Percentiles rank a stretch among this genome's conserved stretches.
Conservation (phyloP, 1,139 yeast genomes). For the Lodderomyces elongisporus region DNA sequence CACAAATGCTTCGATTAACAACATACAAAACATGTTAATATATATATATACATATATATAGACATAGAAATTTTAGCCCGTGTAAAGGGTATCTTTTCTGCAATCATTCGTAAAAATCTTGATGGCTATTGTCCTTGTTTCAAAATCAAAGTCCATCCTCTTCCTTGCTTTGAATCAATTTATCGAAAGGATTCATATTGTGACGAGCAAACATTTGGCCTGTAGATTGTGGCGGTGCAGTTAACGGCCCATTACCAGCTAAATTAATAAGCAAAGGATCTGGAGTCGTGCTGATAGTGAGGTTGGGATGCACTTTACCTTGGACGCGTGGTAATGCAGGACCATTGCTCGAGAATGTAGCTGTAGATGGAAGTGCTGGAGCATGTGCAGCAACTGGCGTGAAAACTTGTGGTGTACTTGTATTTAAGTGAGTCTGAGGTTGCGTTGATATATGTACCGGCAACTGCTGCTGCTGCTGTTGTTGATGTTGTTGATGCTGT, state of each 20-base stretch:
- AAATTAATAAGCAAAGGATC: constrained; percentile 2
- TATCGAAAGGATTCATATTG: constrained; percentile 42
- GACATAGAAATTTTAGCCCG: too few relatives aligned
- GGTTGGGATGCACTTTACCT: constrained; percentile 21
- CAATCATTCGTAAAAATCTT: too few relatives aligned
- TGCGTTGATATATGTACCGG: too few relatives aligned
- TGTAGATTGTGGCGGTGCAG: constrained; percentile 34
- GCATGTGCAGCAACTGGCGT: constrained; percentile 32
- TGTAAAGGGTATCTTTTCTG: too few relatives aligned
- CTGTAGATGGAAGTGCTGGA: constrained; percentile 13
- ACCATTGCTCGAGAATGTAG: constrained; percentile 6
- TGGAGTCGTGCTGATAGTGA: constrained; percentile 1
- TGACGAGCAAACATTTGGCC: constrained; percentile 34
- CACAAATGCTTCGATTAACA: too few relatives aligned
- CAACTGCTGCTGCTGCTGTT: too few relatives aligned
- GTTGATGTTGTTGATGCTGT: too few relatives aligned
- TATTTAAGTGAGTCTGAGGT: constrained; percentile 2
- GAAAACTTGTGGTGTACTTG: constrained; percentile 27
- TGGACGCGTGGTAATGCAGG: constrained; percentile 30
- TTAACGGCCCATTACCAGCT: constrained; percentile 17
- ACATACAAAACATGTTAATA: too few relatives aligned
- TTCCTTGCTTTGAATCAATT: constrained; percentile 28
- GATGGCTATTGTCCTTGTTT: too few relatives aligned
- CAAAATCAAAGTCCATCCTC: constrained; percentile 15
- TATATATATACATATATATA: too few relatives aligned